Evolutionary conservation across 495 filamentous ascomycete genomes (phyloP), one percentile per base, ranked within the genome.

Genomic region (Copromyces sp.): DNA sequence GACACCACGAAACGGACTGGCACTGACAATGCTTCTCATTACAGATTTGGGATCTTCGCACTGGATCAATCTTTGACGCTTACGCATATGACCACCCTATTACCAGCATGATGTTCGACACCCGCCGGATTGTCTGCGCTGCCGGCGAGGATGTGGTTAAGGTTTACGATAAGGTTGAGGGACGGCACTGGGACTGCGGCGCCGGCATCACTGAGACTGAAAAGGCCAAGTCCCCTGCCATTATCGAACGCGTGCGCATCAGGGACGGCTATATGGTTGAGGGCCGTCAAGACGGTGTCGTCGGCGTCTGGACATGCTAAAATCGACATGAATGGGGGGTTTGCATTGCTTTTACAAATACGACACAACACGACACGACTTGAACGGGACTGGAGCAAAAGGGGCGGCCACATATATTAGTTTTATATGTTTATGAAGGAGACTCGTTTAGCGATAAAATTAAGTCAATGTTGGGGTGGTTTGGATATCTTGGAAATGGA

Each of bases 31-130:
- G 3, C 29, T 65, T 29, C 44, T 73, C 11, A 14, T 59, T 68
- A 71, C 71, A 99, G 95, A 98, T 99, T 79, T 99, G 95, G 95
- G 95, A 99, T 84, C 90, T 99, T 59, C 92, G 95, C 47, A 99
- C 92, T 16, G 95, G 95, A 45, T 94, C 94, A 16, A 98, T 99
- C 75, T 93, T 91, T 78, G 95, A 99, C 79, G 96, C 94, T 39
- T 99, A 92, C 78, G 95, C 95, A 59, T 99, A 98, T 80, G 94
- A 98, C 78, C 86, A 93, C 77, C 91, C 95, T 0, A 88, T 99
- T 74, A 97, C 93, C 35, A 94, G 91, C 84, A 98, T 98, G 95
- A 95, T 95, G 90, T 99, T 99, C 77, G 95, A 99, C 80, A 85
- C 86, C 14, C 90, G 94, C 38, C 89, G 95, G 53, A 99, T 99